A percentile compares a stretch with the other conserved stretches of the same genome.
Conservation (phyloP, 139 green algal genomes). For the Chlamydomonas asymmetrica region DNA sequence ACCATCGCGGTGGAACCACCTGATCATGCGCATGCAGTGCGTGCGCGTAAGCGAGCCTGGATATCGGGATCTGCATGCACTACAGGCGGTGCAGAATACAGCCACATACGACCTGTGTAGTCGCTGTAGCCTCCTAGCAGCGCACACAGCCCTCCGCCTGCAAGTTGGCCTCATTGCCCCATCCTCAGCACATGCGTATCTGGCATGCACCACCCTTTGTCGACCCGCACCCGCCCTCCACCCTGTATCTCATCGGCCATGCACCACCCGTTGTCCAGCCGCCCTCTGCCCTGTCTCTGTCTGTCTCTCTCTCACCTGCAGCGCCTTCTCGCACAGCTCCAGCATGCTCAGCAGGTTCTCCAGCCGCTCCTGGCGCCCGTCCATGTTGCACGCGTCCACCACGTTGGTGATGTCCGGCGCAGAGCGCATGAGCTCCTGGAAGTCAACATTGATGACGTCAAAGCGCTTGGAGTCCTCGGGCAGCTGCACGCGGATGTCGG, state of each 20-base stretch:
- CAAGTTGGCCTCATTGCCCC: too few species aligned
- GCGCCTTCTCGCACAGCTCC: constrained; percentile 92
- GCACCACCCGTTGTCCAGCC: too few species aligned
- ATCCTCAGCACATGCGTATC: too few species aligned
- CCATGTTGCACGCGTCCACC: constrained; percentile 88
- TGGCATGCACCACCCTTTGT: too few species aligned
- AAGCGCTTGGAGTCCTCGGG: constrained; percentile 88
- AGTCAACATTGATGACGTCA: constrained; percentile 82
- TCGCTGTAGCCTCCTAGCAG: too few species aligned
- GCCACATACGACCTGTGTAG: neutral
- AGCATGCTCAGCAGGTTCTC: constrained; percentile 85
- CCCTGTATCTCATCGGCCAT: neutral
- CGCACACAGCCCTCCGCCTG: too few species aligned
- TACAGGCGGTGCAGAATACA: neutral
- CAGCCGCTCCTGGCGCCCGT: constrained; percentile 85
- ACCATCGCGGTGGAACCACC: too few species aligned
- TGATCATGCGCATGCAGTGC: too few species aligned
- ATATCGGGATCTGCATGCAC: too few species aligned
- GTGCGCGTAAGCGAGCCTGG: too few species aligned
- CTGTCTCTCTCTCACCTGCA: constrained; percentile 64
- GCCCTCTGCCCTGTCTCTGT: too few species aligned
- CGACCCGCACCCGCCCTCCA: neutral
- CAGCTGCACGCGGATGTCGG: constrained; percentile 91
- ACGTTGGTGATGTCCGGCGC: constrained; percentile 80
- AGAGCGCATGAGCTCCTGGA: constrained; percentile 79